Evolutionary conservation across 495 filamentous ascomycete genomes (phyloP), one percentile per base, ranked within the genome.

Genomic region (Aspergillus bertholletiae): DNA sequence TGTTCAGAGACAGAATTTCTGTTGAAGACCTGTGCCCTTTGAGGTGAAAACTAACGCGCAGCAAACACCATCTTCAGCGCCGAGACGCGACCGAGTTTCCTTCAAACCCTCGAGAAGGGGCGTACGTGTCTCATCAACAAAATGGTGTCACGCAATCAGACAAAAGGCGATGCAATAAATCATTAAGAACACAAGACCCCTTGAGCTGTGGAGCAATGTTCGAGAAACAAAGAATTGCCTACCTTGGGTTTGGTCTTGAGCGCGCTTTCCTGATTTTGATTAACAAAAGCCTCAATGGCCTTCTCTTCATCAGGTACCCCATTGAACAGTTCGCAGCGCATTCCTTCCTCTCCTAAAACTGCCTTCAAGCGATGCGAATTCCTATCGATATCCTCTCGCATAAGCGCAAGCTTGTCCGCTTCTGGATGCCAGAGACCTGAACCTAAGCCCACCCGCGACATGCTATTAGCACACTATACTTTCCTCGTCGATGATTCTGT

Each of bases 191-290:
- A 43, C 13, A 22, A 15, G 20, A 22, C 17, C 11, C 17, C 1
- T 21, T 21, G 17, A 18, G 39, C 39, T 22, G 20, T 43, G 39
- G 39, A 22, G 34, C 34, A 15, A 15, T 11, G 34, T n/a, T 30
- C 20, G 18, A 44, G 24, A 47, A 53, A 15, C 23, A 47, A 46
- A 53, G 24, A 46, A 44, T n/a, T 41, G 51, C 81, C 58, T 68
- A 92, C 88, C 83, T 91, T 93, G 0, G 91, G 91, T 63, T 88
- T 88, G 34, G 81, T 92, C 77, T 94, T 94, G 11, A 96, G 73
- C 40, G 88, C 88, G 51, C 80, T 86, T 58, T 85, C 84, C 54
- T 74, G 69, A 59, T 93, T 96, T 41, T 71, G 66, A 41, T 71
- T 76, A 9, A 81, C 76, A 70, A 94, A 94, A 3, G 87, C 88